These are phyloP conservation scores for Colletotrichum ledebouriae DNA, from an alignment of 2,329 filamentous ascomycete genomes.

Conservation along the genomic window DNA sequence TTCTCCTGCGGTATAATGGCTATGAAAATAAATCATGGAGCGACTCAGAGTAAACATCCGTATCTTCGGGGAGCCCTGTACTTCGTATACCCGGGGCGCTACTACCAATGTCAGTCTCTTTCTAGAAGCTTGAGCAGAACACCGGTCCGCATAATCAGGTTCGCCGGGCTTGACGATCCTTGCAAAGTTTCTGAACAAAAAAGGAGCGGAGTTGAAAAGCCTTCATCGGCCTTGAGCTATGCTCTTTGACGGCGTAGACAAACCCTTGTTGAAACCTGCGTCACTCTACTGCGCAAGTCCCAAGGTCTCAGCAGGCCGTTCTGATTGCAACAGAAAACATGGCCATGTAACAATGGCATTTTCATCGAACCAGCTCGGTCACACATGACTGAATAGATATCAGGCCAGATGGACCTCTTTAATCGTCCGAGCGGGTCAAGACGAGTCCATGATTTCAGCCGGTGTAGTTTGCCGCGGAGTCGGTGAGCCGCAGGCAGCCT, in stretches of 20 bases:
- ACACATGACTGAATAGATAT: constrained; percentile 4
- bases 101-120: too few relatives aligned
- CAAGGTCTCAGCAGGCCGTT: neutral
- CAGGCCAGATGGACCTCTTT: constrained; percentile 18
- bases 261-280: constrained; percentile 4
- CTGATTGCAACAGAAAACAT: constrained; percentile 1
- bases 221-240: neutral
- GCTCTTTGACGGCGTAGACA: neutral
- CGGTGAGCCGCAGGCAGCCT: constrained; percentile 5
- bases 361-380: constrained; percentile 6
- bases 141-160: too few relatives aligned
- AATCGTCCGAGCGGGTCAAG: constrained; percentile 24
- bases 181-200: neutral
- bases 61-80: neutral
- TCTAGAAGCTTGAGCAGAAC: too few relatives aligned
- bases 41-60: constrained; percentile 1
- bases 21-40: too few relatives aligned
- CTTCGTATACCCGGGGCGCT: too few relatives aligned
- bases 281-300: neutral
- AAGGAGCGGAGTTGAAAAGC: too few relatives aligned
- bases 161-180: neutral
- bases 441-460: constrained; percentile 20
- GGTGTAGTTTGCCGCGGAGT: constrained; percentile 21
- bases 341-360: constrained; percentile 12
- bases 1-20: too few relatives aligned